phyloP scores from a whole-genome alignment of 1,139 yeast species.

The Zygosaccharomyces pseudobailii region DNA sequence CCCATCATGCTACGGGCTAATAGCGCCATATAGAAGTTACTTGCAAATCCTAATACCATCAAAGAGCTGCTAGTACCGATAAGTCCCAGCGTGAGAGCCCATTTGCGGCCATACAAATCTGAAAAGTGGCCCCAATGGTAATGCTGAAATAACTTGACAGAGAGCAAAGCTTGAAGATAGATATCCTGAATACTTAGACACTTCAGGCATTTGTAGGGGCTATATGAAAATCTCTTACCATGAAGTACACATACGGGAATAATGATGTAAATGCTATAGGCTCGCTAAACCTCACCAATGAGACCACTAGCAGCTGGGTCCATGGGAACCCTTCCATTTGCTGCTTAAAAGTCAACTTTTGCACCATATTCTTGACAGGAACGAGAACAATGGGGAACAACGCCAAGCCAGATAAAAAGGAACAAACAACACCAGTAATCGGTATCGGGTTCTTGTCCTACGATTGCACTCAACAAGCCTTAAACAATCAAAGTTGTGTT shows the following conservation, averaged over 20 bases:
- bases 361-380: background rate
- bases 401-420: slow-evolving; percentile 1
- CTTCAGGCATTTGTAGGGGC: slow-evolving; percentile 49
- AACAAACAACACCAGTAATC: slow-evolving; percentile 30
- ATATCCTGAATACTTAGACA: slow-evolving; percentile 56
- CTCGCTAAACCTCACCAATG: slow-evolving; percentile 50
- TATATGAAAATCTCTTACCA: slow-evolving; percentile 54
- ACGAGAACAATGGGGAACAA: background rate
- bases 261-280: slow-evolving; percentile 61
- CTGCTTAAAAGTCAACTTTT: slow-evolving; percentile 29
- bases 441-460: slow-evolving; percentile 37
- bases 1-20: slow-evolving; percentile 52
- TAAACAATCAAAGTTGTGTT: slow-evolving; percentile 5
- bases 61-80: slow-evolving; percentile 47
- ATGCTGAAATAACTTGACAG: slow-evolving; percentile 50
- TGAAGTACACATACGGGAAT: slow-evolving; percentile 60
- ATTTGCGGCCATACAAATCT: slow-evolving; percentile 55
- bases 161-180: slow-evolving; percentile 52
- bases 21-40: slow-evolving; percentile 47
- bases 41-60: slow-evolving; percentile 50
- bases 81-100: slow-evolving; percentile 48
- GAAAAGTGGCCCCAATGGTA: slow-evolving; percentile 56
- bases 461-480: slow-evolving; percentile 38
- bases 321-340: slow-evolving; percentile 45
- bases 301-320: slow-evolving; percentile 45